These are phyloP conservation scores for Chlorella sp. DNA, from an alignment of 139 green algal genomes.

Conservation along the genomic window DNA sequence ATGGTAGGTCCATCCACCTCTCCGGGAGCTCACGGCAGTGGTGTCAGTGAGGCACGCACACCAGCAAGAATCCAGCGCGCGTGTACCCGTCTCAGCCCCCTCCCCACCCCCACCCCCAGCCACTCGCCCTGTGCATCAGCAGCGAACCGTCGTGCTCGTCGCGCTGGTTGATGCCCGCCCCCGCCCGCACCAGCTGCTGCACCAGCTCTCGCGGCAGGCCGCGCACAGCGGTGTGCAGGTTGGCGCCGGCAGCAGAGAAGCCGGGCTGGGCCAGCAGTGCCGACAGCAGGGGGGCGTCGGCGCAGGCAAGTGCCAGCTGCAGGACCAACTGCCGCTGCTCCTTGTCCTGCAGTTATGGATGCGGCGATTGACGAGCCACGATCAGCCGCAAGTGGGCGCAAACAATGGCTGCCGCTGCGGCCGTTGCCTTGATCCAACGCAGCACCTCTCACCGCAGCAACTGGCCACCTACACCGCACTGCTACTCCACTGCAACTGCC, in stretches of 20 bases:
- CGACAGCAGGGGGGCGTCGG: background rate
- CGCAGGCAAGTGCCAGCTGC: background rate
- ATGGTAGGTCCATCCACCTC: too few species aligned
- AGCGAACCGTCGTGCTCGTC: background rate
- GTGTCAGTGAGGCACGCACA: too few species aligned
- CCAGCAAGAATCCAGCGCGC: too few species aligned
- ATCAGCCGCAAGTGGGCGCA: too few species aligned
- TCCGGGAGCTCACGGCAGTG: too few species aligned
- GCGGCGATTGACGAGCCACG: too few species aligned
- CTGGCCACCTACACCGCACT: background rate
- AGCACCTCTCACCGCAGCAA: background rate
- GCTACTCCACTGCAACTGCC: background rate
- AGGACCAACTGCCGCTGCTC: background rate
- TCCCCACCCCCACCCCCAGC: background rate
- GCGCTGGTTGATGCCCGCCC: background rate
- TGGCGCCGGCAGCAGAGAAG: background rate
- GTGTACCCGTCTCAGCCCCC: too few species aligned
- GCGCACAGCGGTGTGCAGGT: background rate
- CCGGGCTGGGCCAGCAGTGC: background rate
- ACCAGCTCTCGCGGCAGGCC: background rate
- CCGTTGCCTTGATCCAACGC: too few species aligned
- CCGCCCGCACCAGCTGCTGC: background rate
- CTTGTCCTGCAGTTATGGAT: background rate
- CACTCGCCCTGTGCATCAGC: constrained; percentile 15
- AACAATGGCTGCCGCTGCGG: too few species aligned